Conservation (phyloP, 2,329 filamentous ascomycete genomes). For the Botrytis elliptica region DNA sequence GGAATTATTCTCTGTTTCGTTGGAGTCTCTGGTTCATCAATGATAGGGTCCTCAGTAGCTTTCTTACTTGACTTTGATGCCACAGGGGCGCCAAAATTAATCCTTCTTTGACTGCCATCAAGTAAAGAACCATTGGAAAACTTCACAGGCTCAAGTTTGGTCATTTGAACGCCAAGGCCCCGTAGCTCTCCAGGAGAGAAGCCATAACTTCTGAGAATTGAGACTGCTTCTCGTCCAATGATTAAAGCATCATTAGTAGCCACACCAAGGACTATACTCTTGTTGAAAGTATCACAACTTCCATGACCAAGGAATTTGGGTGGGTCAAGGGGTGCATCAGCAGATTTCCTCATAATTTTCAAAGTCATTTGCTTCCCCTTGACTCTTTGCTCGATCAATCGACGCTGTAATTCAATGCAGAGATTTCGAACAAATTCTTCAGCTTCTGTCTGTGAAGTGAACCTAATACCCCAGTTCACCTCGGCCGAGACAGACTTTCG, state of each 20-base stretch:
- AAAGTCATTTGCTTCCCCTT: slow-evolving; percentile 87
- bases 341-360: slow-evolving; percentile 87
- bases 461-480: slow-evolving; percentile 97
- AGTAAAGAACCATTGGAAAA: slow-evolving; percentile 47
- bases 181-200: slow-evolving; percentile 91
- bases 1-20: slow-evolving; percentile 36
- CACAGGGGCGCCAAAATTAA: slow-evolving; percentile 65
- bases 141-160: slow-evolving; percentile 82
- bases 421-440: slow-evolving; percentile 88
- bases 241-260: slow-evolving; percentile 72
- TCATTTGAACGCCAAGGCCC: slow-evolving; percentile 89
- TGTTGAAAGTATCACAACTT: slow-evolving; percentile 92
- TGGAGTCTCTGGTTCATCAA: slow-evolving; percentile 49
- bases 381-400: slow-evolving; percentile 78
- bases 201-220: slow-evolving; percentile 74
- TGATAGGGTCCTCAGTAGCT: slow-evolving; percentile 36
- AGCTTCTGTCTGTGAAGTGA: slow-evolving; percentile 86
- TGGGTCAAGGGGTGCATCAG: slow-evolving; percentile 85
- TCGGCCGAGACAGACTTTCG: slow-evolving; percentile 96
- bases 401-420: slow-evolving; percentile 78
- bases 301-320: slow-evolving; percentile 93
- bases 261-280: slow-evolving; percentile 77
- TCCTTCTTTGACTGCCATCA: slow-evolving; percentile 74
- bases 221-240: slow-evolving; percentile 80
- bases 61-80: slow-evolving; percentile 44